A percentile compares a stretch with the other conserved stretches of the same genome.
These are phyloP conservation scores for Funneliformis mosseae DNA, from an alignment of 192 early-diverging fungal genomes.

Conservation along the genomic window DNA sequence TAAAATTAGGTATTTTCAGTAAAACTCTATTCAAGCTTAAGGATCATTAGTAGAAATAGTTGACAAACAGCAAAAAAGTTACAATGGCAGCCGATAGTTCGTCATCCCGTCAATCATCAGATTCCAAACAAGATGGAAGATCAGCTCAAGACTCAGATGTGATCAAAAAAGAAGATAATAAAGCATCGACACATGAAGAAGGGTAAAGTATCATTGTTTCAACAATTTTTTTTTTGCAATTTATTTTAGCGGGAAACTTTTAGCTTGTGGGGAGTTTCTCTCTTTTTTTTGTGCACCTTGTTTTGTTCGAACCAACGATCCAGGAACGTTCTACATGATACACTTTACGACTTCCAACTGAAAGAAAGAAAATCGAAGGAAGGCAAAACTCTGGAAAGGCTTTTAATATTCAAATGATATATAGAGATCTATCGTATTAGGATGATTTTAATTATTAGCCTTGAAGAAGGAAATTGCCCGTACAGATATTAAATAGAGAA, in stretches of 20 bases:
- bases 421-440: background rate
- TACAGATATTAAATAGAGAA: background rate
- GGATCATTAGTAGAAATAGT: background rate
- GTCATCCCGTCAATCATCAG: slow-evolving; percentile 30
- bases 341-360: background rate
- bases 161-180: slow-evolving; percentile 10
- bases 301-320: background rate
- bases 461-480: background rate
- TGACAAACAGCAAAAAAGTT: background rate
- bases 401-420: background rate
- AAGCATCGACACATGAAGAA: slow-evolving; percentile 26
- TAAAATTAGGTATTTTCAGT: background rate
- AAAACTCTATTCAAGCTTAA: background rate
- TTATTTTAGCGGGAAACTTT: background rate
- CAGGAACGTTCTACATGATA: background rate
- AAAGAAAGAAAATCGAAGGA: background rate
- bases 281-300: background rate
- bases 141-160: slow-evolving; percentile 13
- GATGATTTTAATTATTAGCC: background rate
- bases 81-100: slow-evolving; percentile 31
- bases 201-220: slow-evolving; percentile 24
- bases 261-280: background rate
- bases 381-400: background rate
- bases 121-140: slow-evolving; percentile 29
- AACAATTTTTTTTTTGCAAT: background rate